phyloP scores from a whole-genome alignment of 176 grass and related monocot species.

The Cenchrus americanus region DNA sequence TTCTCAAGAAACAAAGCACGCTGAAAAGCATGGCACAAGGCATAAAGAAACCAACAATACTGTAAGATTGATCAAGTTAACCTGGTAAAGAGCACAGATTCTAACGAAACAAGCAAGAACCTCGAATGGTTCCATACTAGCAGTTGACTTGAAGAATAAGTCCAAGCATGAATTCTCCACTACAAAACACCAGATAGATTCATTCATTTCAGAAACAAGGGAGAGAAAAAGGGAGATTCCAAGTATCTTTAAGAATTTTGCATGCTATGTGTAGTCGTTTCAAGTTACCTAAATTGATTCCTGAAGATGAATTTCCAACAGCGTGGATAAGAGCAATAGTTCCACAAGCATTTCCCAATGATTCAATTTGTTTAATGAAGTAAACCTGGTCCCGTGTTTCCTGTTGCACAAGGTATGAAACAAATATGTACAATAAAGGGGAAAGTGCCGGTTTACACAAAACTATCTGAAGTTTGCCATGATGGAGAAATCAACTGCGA shows the following conservation, averaged over 20 bases:
- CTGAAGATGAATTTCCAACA: slow-evolving; percentile 63
- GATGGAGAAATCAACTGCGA: background rate
- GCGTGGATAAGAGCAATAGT: slow-evolving; percentile 86
- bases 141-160: slow-evolving; percentile 70
- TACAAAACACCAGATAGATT: slow-evolving; percentile 39
- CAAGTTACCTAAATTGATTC: slow-evolving; percentile 65
- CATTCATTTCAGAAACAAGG: background rate
- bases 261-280: background rate
- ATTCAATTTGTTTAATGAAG: slow-evolving; percentile 70
- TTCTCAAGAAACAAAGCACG: slow-evolving; percentile 72
- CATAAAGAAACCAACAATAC: background rate
- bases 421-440: background rate
- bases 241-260: background rate
- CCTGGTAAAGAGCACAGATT: background rate
- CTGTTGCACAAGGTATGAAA: slow-evolving; percentile 36
- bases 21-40: slow-evolving; percentile 47
- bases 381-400: slow-evolving; percentile 53
- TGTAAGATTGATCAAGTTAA: background rate
- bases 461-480: background rate
- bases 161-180: slow-evolving; percentile 75
- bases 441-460: background rate
- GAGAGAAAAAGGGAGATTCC: background rate
- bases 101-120: slow-evolving; percentile 37
- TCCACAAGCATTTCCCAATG: slow-evolving; percentile 94
- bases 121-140: slow-evolving; percentile 66